Percentiles rank a stretch among this genome's conserved stretches.
phyloP scores from a whole-genome alignment of 176 grass and related monocot species.

The Aegilops speltoides region DNA sequence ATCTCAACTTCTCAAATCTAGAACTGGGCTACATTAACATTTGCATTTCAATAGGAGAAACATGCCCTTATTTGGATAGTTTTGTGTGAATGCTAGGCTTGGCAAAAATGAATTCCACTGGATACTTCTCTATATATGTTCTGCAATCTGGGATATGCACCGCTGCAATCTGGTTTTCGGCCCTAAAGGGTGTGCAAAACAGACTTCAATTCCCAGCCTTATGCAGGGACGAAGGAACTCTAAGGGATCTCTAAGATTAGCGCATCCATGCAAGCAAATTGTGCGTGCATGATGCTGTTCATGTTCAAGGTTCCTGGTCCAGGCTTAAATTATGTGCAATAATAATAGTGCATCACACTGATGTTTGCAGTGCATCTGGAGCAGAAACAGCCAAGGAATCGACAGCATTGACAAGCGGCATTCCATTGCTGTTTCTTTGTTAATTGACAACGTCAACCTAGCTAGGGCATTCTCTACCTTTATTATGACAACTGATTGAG shows the following conservation, averaged over 20 bases:
- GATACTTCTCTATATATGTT: background rate
- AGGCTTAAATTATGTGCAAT: background rate
- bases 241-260: background rate
- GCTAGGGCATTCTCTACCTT: background rate
- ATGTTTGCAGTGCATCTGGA: slow-evolving; percentile 14
- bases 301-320: too few species aligned
- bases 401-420: background rate
- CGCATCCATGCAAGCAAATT: background rate
- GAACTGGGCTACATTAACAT: background rate
- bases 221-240: background rate
- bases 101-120: background rate
- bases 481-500: background rate
- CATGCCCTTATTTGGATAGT: background rate
- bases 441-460: background rate
- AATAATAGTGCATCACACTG: background rate
- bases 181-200: background rate
- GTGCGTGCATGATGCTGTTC: background rate
- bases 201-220: too few species aligned
- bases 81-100: slow-evolving; percentile 6
- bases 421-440: background rate
- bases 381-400: background rate
- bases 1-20: background rate
- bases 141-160: slow-evolving; percentile 1
- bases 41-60: slow-evolving; percentile 10
- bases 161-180: background rate